These are phyloP conservation scores for Zancudomyces culisetae DNA, from an alignment of 371 early-diverging fungal genomes.

Conservation along the genomic window DNA sequence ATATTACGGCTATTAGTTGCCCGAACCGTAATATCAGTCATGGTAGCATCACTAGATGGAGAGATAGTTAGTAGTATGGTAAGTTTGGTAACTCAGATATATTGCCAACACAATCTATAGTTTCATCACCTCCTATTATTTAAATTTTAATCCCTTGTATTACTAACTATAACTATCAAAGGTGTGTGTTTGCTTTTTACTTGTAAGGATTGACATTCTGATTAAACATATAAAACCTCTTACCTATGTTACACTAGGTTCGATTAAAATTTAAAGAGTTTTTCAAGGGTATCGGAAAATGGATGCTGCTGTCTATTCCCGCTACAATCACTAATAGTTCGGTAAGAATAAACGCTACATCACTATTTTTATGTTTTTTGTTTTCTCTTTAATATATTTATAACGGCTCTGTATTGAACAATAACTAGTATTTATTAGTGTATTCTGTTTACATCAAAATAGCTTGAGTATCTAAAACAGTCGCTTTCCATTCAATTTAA, in stretches of 20 bases:
- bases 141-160: too few species aligned
- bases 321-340: constrained; percentile 92
- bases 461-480: constrained; percentile 21
- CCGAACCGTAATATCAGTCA: constrained; percentile 63
- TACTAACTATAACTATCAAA: too few species aligned
- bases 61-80: constrained; percentile 77
- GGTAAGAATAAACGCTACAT: constrained; percentile 21
- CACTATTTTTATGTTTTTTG: too few species aligned
- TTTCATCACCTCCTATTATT: too few species aligned
- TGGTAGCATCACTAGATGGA: constrained; percentile 82
- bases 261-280: constrained; percentile 41
- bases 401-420: neutral
- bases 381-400: constrained; percentile 15
- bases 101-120: too few species aligned
- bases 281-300: constrained; percentile 55
- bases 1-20: constrained; percentile 4
- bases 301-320: constrained; percentile 84
- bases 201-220: neutral
- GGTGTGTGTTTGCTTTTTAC: too few species aligned
- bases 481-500: constrained; percentile 55
- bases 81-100: too few species aligned
- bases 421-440: neutral
- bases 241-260: neutral
- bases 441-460: neutral
- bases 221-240: too few species aligned